A percentile compares a stretch with the other conserved stretches of the same genome.
Evolutionary conservation across 768 basidiomycete species (phyloP).

Genomic region (Flagelloscypha sp.): DNA sequence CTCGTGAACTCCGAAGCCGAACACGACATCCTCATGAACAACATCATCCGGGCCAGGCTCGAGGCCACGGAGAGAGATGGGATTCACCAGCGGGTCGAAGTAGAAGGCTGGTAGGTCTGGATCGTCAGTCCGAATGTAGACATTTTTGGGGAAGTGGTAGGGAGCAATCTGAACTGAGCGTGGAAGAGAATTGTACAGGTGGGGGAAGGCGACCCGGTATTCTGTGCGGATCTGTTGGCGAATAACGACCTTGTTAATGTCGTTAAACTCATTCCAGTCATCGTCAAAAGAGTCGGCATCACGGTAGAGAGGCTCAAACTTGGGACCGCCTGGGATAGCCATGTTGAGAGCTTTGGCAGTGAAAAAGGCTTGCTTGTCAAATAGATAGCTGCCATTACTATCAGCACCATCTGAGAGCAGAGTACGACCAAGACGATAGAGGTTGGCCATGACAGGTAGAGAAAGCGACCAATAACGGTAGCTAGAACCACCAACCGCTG

Average conservation of each 20-base stretch:
- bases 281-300: conserved; percentile 98
- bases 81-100: conserved; percentile 98
- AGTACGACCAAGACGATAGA: conserved; percentile 92
- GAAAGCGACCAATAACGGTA: conserved; percentile 92
- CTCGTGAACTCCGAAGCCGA: conserved; percentile 78
- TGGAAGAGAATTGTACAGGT: conserved; percentile 96
- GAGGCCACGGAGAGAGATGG: conserved; percentile 85
- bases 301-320: conserved; percentile 94
- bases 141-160: conserved; percentile 93
- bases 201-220: conserved; percentile 98
- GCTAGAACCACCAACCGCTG: conserved; percentile 85
- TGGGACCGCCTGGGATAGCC: conserved; percentile 96
- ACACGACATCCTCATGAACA: conserved; percentile 87
- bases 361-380: conserved; percentile 97
- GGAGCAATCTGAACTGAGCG: conserved; percentile 87
- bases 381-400: conserved; percentile 84
- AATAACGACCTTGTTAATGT: conserved; percentile 99
- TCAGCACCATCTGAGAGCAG: conserved; percentile 91
- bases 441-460: conserved; percentile 92
- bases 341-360: conserved; percentile 96
- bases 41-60: conserved; percentile 75
- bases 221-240: conserved; percentile 97
- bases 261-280: conserved; percentile 99
- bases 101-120: conserved; percentile 99
- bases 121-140: conserved; percentile 98